Evolutionary conservation across 352 stramenopile genomes (phyloP).

Genomic region (Phytophthora pistaciae): DNA sequence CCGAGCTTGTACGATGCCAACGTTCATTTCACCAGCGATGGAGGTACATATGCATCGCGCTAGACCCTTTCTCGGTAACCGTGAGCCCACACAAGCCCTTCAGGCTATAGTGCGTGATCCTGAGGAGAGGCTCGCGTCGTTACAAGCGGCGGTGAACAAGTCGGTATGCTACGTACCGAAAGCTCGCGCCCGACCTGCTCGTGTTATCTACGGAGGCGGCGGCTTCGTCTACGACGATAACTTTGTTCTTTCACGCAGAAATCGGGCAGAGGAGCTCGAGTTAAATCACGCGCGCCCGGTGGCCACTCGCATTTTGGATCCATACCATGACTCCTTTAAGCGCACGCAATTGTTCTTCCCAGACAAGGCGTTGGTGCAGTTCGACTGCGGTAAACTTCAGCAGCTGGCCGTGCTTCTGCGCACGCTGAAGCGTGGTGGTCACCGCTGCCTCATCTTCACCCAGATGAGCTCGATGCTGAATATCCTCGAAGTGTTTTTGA

Average conservation of each 20-base stretch:
- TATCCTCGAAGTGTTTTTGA: slow-evolving; percentile 99
- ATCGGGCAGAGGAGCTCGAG: slow-evolving; percentile 29
- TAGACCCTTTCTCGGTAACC: slow-evolving; percentile 25
- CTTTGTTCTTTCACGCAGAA: slow-evolving; percentile 56
- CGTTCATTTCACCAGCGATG: slow-evolving; percentile 82
- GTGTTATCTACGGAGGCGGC: slow-evolving; percentile 50
- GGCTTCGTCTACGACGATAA: slow-evolving; percentile 46
- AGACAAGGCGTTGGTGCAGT: slow-evolving; percentile 98
- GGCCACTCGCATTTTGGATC: slow-evolving; percentile 44
- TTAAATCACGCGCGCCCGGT: slow-evolving; percentile 33
- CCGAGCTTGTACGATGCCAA: slow-evolving; percentile 56
- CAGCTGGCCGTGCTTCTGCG: slow-evolving; percentile 92
- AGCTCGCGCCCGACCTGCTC: slow-evolving; percentile 53
- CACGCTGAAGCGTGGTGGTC: slow-evolving; percentile 95
- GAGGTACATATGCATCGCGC: slow-evolving; percentile 62
- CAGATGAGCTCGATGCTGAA: slow-evolving; percentile 99
- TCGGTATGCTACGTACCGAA: slow-evolving; percentile 83
- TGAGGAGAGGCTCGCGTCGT: slow-evolving; percentile 48
- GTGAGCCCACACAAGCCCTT: slow-evolving; percentile 52
- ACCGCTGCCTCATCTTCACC: slow-evolving; percentile 97
- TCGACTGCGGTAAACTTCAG: slow-evolving; percentile 96
- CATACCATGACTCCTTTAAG: slow-evolving; percentile 74
- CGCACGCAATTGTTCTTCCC: slow-evolving; percentile 96
- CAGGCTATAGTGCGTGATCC: slow-evolving; percentile 57
- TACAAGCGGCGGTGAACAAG: slow-evolving; percentile 62